These are phyloP conservation scores for Podospora pseudopauciseta DNA, from an alignment of 495 filamentous ascomycete genomes.

Conservation along the genomic window DNA sequence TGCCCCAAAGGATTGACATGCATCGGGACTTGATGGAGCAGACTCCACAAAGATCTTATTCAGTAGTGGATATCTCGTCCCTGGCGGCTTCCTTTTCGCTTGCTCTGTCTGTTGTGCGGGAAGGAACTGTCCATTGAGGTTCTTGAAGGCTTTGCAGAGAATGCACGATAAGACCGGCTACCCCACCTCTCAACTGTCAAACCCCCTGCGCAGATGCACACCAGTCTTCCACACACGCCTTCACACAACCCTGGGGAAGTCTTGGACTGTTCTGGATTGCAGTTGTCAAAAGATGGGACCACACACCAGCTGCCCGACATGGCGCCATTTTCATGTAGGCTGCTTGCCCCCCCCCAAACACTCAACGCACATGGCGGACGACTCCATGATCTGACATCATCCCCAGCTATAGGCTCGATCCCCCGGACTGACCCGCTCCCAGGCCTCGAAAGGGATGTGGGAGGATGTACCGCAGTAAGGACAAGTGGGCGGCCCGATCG, in stretches of 20 bases:
- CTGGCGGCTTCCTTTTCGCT: neutral
- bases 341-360: neutral
- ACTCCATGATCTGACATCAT: slow-evolving; percentile 15
- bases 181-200: neutral
- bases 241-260: neutral
- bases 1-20: neutral
- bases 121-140: slow-evolving; percentile 1
- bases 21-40: no score
- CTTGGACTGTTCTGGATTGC: slow-evolving; percentile 2
- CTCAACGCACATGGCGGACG: neutral
- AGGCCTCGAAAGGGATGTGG: neutral
- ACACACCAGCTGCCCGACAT: neutral
- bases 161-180: neutral
- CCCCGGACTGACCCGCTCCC: neutral
- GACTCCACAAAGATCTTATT: no score
- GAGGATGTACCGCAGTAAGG: neutral
- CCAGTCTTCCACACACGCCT: neutral
- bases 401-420: neutral
- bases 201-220: neutral
- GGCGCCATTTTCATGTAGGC: slow-evolving; percentile 15
- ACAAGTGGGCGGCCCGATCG: slow-evolving; percentile 8
- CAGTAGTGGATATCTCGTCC: no score
- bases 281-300: neutral
- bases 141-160: neutral
- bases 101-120: no score